Conservation (phyloP, 169 alveolate genomes). For the Condylostoma magnum region DNA sequence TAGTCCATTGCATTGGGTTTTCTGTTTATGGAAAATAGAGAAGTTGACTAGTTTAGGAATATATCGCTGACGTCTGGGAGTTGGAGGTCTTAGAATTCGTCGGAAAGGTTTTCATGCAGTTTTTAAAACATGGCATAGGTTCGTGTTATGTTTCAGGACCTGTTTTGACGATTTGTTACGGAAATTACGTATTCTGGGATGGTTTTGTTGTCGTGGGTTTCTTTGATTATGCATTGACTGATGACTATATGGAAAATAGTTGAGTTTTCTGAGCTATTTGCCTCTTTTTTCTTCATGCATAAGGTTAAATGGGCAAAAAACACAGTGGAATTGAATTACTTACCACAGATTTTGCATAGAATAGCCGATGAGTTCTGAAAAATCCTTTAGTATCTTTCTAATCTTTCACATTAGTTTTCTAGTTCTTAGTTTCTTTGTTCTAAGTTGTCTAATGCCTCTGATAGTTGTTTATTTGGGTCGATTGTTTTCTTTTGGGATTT, state of each 20-base stretch:
- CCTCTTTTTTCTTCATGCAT: slow-evolving; percentile 46
- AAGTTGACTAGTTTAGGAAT: slow-evolving; percentile 31
- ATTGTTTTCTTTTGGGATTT: slow-evolving; percentile 38
- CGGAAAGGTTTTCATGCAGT: slow-evolving; percentile 43
- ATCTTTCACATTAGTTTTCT: slow-evolving; percentile 56
- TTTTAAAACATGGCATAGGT: slow-evolving; percentile 56
- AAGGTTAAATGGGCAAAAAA: slow-evolving; percentile 56
- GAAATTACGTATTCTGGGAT: slow-evolving; percentile 64
- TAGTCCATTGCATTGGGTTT: slow-evolving; percentile 59
- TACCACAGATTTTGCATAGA: slow-evolving; percentile 70
- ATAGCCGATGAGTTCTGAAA: slow-evolving; percentile 48
- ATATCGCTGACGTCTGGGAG: slow-evolving; percentile 53
- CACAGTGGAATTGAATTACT: slow-evolving; percentile 44
- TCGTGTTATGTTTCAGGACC: slow-evolving; percentile 55
- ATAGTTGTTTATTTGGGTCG: slow-evolving; percentile 59
- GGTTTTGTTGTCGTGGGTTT: slow-evolving; percentile 58
- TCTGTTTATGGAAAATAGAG: slow-evolving; percentile 37
- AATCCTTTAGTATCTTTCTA: slow-evolving; percentile 55
- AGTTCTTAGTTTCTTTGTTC: slow-evolving; percentile 62
- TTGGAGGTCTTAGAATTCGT: slow-evolving; percentile 49
- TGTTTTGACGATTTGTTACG: slow-evolving; percentile 36
- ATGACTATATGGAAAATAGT: slow-evolving; percentile 13
- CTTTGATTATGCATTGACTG: slow-evolving; percentile 41
- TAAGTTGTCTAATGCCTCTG: slow-evolving; percentile 62
- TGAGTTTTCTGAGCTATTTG: slow-evolving; percentile 26